Percentiles rank a stretch among this genome's conserved stretches.
phyloP scores from a whole-genome alignment of 2,329 filamentous ascomycete species.

The Pseudogymnoascus sp. region DNA sequence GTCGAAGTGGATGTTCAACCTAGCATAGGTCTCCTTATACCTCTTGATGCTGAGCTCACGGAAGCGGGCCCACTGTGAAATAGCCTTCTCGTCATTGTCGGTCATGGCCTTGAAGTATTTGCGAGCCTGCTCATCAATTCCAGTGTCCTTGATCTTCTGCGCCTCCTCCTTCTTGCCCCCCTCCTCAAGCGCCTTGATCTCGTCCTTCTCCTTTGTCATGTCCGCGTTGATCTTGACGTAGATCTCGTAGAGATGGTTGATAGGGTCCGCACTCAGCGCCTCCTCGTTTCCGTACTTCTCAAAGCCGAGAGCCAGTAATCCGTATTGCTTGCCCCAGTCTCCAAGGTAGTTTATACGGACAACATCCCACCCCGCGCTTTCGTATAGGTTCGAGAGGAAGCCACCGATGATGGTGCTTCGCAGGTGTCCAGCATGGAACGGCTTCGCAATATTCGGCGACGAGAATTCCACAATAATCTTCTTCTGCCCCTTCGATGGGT shows the following conservation, averaged over 20 bases:
- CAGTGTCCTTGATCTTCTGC: constrained; percentile 41
- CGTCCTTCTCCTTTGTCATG: constrained; percentile 55
- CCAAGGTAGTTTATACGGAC: constrained; percentile 67
- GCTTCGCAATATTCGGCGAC: constrained; percentile 80
- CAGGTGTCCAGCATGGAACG: constrained; percentile 67
- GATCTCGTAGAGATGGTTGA: constrained; percentile 74
- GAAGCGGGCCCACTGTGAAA: constrained; percentile 57
- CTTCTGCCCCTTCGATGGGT: constrained; percentile 42
- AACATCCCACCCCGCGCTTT: constrained; percentile 62
- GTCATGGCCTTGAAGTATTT: constrained; percentile 65
- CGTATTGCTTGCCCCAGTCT: constrained; percentile 70
- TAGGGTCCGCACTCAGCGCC: constrained; percentile 61
- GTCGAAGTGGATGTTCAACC: constrained; percentile 64
- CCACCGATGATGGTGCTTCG: constrained; percentile 70
- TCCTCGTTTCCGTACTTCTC: constrained; percentile 68
- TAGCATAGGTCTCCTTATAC: constrained; percentile 60
- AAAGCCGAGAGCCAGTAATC: constrained; percentile 63
- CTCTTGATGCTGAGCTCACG: constrained; percentile 58
- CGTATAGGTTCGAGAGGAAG: constrained; percentile 62
- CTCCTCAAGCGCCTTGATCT: constrained; percentile 47
- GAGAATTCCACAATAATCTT: constrained; percentile 70
- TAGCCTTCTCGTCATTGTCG: constrained; percentile 52
- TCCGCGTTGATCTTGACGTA: constrained; percentile 67
- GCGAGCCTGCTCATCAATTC: constrained; percentile 66
- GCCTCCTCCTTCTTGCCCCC: constrained; percentile 38